phyloP scores from a whole-genome alignment of 129 eudicot species.

The Tagetes erecta region DNA sequence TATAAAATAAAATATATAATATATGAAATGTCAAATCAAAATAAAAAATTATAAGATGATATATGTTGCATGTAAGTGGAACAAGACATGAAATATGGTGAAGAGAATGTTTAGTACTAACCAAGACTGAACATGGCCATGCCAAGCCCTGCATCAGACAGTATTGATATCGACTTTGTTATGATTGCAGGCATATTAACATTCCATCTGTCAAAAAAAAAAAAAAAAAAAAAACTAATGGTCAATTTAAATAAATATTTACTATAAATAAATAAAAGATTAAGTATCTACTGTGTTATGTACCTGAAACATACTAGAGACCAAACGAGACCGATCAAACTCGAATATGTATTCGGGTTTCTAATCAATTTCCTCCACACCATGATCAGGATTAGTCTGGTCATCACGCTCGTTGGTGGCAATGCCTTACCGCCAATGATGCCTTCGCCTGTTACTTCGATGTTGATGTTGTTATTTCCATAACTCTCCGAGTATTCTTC shows the following conservation, averaged over 20 bases:
- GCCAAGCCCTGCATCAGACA: slow-evolving; percentile 94
- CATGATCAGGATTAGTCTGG: slow-evolving; percentile 91
- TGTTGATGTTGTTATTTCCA: slow-evolving; percentile 57
- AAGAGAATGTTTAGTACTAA: slow-evolving; percentile 45
- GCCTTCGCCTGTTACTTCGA: slow-evolving; percentile 41
- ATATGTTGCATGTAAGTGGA: slow-evolving; percentile 15
- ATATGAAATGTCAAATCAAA: slow-evolving; percentile 13
- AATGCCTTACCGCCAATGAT: slow-evolving; percentile 41
- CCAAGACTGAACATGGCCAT: slow-evolving; percentile 97
- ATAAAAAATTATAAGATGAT: neutral
- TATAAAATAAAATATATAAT: neutral
- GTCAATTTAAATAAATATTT: neutral
- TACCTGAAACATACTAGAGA: slow-evolving; percentile 89
- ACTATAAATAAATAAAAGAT: neutral
- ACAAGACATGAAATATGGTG: neutral
- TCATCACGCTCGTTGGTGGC: slow-evolving; percentile 97
- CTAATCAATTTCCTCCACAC: slow-evolving; percentile 92
- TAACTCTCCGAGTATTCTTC: slow-evolving; percentile 63
- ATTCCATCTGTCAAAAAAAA: slow-evolving; percentile 52
- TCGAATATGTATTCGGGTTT: slow-evolving; percentile 91
- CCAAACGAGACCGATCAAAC: slow-evolving; percentile 84
- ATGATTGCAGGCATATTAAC: slow-evolving; percentile 79
- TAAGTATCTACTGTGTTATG: neutral
- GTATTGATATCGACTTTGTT: slow-evolving; percentile 72
- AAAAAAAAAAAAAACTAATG: too few species aligned